These are phyloP conservation scores for Tilletia setariae DNA, from an alignment of 1,284 basidiomycete species.

Conservation along the genomic window DNA sequence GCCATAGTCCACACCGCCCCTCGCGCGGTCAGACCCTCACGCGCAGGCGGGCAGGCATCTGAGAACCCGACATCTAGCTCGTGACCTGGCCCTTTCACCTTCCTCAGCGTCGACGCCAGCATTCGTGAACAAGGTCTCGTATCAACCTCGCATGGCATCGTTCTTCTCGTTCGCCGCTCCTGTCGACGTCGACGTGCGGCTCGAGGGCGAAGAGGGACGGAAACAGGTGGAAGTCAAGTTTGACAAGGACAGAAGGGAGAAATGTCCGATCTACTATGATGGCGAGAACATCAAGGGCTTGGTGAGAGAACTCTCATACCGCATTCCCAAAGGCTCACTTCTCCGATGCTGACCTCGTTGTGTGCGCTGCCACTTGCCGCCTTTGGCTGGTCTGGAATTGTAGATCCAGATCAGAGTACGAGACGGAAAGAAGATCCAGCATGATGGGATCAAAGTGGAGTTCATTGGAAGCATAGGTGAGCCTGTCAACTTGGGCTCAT, in stretches of 20 bases:
- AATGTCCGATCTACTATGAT: constrained; percentile 91
- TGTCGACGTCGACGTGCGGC: constrained; percentile 83
- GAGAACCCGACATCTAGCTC: no score
- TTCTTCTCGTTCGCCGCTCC: constrained; percentile 84
- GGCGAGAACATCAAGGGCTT: constrained; percentile 83
- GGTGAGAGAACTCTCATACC: constrained; percentile 60
- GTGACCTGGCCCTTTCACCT: no score
- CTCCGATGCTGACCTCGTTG: not conserved
- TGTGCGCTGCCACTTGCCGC: not conserved
- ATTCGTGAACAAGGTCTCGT: no score
- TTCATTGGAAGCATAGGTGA: constrained; percentile 92
- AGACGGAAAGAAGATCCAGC: constrained; percentile 89
- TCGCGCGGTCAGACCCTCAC: no score
- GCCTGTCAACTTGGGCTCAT: constrained; percentile 41
- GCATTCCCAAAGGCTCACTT: not conserved
- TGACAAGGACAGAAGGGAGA: constrained; percentile 75
- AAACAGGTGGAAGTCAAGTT: constrained; percentile 65
- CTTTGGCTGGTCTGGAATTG: not conserved
- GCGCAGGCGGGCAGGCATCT: no score
- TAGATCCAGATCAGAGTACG: constrained; percentile 82
- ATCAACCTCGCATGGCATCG: constrained; percentile 64
- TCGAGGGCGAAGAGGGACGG: constrained; percentile 78
- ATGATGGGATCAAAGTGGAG: constrained; percentile 97
- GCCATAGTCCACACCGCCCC: no score
- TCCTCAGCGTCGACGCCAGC: no score